Evolutionary conservation across 208 protist genomes (phyloP).

Genomic region (Leishmania tarentolae): DNA sequence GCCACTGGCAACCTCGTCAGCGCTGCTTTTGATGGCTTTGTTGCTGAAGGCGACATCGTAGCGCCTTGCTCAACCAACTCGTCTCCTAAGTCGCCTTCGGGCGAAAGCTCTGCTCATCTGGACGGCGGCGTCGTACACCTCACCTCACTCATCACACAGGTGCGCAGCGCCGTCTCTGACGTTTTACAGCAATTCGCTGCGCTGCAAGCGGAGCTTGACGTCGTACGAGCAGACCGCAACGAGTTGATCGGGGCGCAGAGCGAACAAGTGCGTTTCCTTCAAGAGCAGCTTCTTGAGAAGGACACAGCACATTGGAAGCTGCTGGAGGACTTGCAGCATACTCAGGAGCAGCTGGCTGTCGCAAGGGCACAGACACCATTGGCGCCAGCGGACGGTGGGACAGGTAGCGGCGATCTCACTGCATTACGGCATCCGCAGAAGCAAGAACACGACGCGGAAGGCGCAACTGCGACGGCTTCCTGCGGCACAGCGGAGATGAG

Average conservation of each 20-base stretch:
- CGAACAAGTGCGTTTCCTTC: slow-evolving; percentile 41
- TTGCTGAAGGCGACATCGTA: background rate
- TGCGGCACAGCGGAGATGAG: background rate
- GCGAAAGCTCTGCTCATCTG: background rate
- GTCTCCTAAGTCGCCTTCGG: background rate
- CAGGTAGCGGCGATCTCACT: background rate
- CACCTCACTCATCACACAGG: slow-evolving; percentile 2
- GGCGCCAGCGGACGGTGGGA: background rate
- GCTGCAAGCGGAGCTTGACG: slow-evolving; percentile 54
- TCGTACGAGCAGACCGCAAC: slow-evolving; percentile 72
- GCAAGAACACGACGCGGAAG: background rate
- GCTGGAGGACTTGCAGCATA: slow-evolving; percentile 16
- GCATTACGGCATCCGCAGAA: background rate
- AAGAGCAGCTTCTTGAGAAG: slow-evolving; percentile 43
- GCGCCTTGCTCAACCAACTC: background rate
- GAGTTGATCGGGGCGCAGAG: slow-evolving; percentile 68
- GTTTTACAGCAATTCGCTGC: slow-evolving; percentile 31
- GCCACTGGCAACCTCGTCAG: background rate
- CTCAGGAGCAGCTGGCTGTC: background rate
- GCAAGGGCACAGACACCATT: background rate
- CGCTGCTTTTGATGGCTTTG: background rate
- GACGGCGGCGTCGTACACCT: background rate
- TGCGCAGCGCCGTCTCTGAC: slow-evolving; percentile 1
- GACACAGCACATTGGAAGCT: slow-evolving; percentile 33
- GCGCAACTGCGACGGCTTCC: background rate